A percentile compares a stretch with the other conserved stretches of the same genome.
Evolutionary conservation across 495 filamentous ascomycete genomes (phyloP).

Genomic region (Schizothecium vesticola): DNA sequence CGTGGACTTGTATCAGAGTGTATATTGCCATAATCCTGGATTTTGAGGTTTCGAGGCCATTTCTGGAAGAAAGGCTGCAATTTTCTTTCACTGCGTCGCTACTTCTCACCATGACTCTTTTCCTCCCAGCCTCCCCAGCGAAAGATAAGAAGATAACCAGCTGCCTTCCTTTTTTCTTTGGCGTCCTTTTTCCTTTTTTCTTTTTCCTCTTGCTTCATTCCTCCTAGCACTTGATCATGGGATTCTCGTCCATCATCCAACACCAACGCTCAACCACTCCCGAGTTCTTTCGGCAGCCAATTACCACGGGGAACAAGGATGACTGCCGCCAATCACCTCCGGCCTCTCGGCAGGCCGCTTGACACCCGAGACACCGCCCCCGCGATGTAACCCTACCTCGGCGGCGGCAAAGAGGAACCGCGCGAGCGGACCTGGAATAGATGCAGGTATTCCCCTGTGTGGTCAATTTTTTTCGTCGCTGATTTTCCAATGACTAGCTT

Average conservation of each 20-base stretch:
- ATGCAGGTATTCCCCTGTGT: neutral
- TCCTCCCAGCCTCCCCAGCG: neutral
- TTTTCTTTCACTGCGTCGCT: neutral
- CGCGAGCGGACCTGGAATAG: no score
- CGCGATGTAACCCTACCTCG: neutral
- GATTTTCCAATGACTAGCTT: neutral
- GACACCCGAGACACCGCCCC: neutral
- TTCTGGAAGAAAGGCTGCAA: neutral
- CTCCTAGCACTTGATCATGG: no score
- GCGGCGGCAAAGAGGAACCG: neutral
- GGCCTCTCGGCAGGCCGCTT: neutral
- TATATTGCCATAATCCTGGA: neutral
- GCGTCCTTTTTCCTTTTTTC: neutral
- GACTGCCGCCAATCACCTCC: no score
- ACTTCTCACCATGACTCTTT: neutral
- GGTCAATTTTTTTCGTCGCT: neutral
- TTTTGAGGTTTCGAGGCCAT: neutral
- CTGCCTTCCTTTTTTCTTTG: neutral
- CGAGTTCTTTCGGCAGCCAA: neutral
- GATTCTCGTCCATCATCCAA: neutral
- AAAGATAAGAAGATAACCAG: neutral
- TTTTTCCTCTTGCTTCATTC: neutral
- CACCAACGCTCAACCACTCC: neutral
- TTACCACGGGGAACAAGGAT: no score
- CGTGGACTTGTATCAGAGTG: neutral